Percentiles rank a stretch among this genome's conserved stretches.
These are phyloP conservation scores for Beauveria caledonica DNA, from an alignment of 2,329 filamentous ascomycete species.

Conservation along the genomic window DNA sequence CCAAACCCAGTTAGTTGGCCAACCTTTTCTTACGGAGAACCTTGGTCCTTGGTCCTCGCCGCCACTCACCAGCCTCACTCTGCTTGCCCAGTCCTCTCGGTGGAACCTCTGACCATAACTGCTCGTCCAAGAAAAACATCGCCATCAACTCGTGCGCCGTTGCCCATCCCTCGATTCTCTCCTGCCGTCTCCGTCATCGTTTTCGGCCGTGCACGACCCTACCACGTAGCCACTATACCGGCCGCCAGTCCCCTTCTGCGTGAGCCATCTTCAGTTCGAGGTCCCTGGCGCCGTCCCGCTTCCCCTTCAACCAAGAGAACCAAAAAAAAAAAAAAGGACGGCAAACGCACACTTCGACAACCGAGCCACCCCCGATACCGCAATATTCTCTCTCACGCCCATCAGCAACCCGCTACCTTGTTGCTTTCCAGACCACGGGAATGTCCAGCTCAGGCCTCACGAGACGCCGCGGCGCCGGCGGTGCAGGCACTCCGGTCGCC, in stretches of 20 bases:
- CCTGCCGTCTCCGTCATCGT: not conserved
- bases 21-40: not conserved
- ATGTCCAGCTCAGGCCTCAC: slow-evolving; percentile 47
- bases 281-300: slow-evolving; percentile 3
- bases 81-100: not conserved
- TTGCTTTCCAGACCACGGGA: slow-evolving; percentile 12
- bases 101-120: slow-evolving; percentile 5
- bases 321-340: not conserved
- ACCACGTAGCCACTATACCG: not conserved
- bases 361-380: not conserved
- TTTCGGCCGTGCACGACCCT: not conserved
- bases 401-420: not conserved
- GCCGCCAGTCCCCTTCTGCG: not conserved
- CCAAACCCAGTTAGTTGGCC: not conserved
- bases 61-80: slow-evolving; percentile 4
- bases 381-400: not conserved
- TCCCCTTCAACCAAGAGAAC: not conserved
- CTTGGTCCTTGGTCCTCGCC: not conserved
- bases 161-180: not conserved
- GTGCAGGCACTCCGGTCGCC: slow-evolving; percentile 45
- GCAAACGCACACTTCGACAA: not conserved
- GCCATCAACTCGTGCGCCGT: not conserved
- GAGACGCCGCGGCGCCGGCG: slow-evolving; percentile 59
- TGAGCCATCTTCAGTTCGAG: not conserved
- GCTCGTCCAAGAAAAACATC: slow-evolving; percentile 3